Evolutionary conservation across 495 filamentous ascomycete species (phyloP), one percentile per base, ranked within the genome.

Genomic region (Tuber indicum): DNA sequence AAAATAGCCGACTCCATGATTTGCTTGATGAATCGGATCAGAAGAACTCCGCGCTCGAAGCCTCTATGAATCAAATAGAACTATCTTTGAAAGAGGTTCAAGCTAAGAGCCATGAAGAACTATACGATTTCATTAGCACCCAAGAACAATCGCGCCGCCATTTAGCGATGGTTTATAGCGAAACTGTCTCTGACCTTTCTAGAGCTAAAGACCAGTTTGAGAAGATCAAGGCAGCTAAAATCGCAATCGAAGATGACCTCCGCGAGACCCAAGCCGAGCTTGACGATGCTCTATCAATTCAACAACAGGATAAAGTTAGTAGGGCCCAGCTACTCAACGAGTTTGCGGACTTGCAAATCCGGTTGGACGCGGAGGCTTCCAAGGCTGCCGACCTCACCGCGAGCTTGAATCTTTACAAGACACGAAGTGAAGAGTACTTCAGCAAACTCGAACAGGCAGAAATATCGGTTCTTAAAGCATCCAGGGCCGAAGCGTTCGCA

Each of bases 361-460:
- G 94, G 70, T 88, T 98, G 70, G 96, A 99, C 82, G 90, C 91
- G 17, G 96, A 99, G 86, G 88, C 89, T 3, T 97, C 94, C 2
- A 94, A 92, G 85, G 88, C 92, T 49, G 90, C 90, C 26, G 96
- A 99, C 82, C 89, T 97, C 26, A 89, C 89, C 23, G 92, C 94
- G 19, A 97, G 91, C 82, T 87, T 98, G 21, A 91, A 89, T 76
- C 86, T 98, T 42, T 99, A 98, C 88, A 98, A 97, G 88, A 90
- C 89, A 70, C 91, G 96, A 43, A 92, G 95, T 1, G 94, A 98
- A 83, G 96, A 99, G 83, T 99, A 99, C 81, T 99, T 98, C 86
- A 93, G 89, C 87, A 98, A 97, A 85, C 91, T 99, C 26, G 96
- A 99, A 83, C 94, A 98, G 83, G 96, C 96, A 23, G 96, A 99